Evolutionary conservation across 495 filamentous ascomycete genomes (phyloP).

Genomic region (Neurospora tetrasperma): DNA sequence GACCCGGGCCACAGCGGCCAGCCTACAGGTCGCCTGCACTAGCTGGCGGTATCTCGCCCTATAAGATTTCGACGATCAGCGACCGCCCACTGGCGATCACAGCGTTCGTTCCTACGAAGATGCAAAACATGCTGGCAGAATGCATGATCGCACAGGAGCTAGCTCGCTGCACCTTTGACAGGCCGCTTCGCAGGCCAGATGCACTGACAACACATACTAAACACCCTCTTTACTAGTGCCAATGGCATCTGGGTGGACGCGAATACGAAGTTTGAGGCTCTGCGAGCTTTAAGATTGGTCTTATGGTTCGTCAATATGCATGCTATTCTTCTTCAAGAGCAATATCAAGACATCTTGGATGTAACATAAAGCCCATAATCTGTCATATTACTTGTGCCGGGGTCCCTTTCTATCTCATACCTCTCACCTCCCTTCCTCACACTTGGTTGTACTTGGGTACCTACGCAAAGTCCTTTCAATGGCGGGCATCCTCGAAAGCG

Average conservation of each 20-base stretch:
- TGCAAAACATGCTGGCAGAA: neutral
- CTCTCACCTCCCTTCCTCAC: neutral
- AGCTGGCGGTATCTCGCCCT: neutral
- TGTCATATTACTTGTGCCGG: neutral
- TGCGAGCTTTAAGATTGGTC: neutral
- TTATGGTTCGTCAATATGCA: neutral
- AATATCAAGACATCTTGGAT: too few species aligned
- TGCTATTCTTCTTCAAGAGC: too few species aligned
- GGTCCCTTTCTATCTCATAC: neutral
- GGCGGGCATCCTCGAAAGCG: neutral
- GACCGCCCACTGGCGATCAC: neutral
- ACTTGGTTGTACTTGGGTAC: neutral
- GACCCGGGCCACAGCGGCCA: neutral
- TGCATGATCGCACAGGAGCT: neutral
- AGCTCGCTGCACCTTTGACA: neutral
- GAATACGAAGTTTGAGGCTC: neutral
- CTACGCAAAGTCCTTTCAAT: neutral
- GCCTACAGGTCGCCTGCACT: neutral
- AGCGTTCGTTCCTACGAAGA: neutral
- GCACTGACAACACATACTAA: neutral
- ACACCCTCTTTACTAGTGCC: neutral
- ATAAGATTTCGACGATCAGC: neutral
- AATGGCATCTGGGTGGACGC: neutral
- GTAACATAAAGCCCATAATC: too few species aligned
- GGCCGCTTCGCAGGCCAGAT: neutral